These are phyloP conservation scores for Juncus inflexus DNA, from an alignment of 176 grass and related monocot genomes.

Conservation along the genomic window DNA sequence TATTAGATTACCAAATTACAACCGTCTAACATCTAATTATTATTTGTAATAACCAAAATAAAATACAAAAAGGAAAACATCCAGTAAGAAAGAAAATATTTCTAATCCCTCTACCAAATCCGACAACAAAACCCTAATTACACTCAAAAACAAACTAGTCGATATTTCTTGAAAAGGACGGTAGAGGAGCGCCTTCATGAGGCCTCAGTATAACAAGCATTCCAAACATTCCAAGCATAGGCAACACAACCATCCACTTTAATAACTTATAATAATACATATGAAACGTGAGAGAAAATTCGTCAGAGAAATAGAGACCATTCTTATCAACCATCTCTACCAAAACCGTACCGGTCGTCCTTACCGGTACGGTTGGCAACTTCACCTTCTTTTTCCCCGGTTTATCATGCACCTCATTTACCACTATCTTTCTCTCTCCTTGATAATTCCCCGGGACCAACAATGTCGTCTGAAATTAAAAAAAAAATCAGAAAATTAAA, in stretches of 20 bases:
- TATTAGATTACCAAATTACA: neutral
- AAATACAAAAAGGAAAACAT: neutral
- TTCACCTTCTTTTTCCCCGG: slow-evolving; percentile 70
- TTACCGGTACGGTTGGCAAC: slow-evolving; percentile 93
- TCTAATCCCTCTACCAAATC: neutral
- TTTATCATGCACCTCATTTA: slow-evolving; percentile 50
- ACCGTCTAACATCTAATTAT: neutral
- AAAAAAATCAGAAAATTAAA: neutral
- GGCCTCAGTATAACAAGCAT: slow-evolving; percentile 82
- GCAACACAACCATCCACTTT: slow-evolving; percentile 89
- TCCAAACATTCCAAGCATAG: slow-evolving; percentile 90
- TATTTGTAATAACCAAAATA: slow-evolving; percentile 3
- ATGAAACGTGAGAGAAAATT: slow-evolving; percentile 95
- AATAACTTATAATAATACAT: slow-evolving; percentile 92
- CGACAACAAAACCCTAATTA: neutral
- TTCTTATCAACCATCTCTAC: slow-evolving; percentile 95
- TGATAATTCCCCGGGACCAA: slow-evolving; percentile 96
- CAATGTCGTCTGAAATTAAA: slow-evolving; percentile 69
- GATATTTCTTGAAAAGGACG: slow-evolving; percentile 80
- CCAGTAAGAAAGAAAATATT: too few relatives aligned
- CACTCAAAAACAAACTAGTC: slow-evolving; percentile 39
- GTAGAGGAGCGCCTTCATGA: slow-evolving; percentile 76
- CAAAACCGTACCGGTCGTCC: slow-evolving; percentile 73
- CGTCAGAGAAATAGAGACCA: slow-evolving; percentile 82
- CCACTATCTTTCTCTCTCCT: slow-evolving; percentile 66